Base-by-base conservation (phyloP, 116 monocot species). In the Iris pallida region DNA sequence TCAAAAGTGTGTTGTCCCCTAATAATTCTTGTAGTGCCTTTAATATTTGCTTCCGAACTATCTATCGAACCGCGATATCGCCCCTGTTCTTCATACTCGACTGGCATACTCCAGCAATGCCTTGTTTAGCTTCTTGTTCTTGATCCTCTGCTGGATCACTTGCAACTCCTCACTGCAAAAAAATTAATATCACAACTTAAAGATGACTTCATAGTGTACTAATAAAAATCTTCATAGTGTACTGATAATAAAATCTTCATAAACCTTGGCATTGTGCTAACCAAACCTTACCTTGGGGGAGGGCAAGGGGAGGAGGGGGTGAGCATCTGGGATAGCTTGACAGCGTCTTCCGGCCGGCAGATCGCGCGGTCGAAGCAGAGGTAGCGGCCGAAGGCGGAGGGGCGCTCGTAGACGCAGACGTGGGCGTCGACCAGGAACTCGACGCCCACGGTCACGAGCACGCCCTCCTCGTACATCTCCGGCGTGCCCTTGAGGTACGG, bases 391-490 rank as follows among this genome's bases (percentile, higher is more conserved):
- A 78, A 95, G 7, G 91, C 80, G 5, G 76, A 55, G 9, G 86
- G 64, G 56, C 71, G 78, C 74, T 95, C 95, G 57, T 71, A 91
- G 45, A 73, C 80, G 30, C 82, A 78, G 53, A 95, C 41, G 62
- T 95, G 91, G 3, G 95, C 84, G 7, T 88, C 86, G 18, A 76
- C 83, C 41, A 95, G 82, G 71, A 84, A 80, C 20, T 79, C 53
- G 42, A 61, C 63, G 52, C 88, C 91, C 4, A 95, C 88, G 5
- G 95, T 86, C n/a, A 84, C 95, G 6, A 95, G 74, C 14, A 91
- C 78, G 11, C 95, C 95, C 47, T 86, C 83, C 15, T 84, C 76
- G 74, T 95, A 91, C 95, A 95, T 95, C 74, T 95, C 86, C 5
- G 78, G 84, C 4, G 90, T 76, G 7, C 95, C 95, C 54, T 80